Evolutionary conservation across 2,329 filamentous ascomycete species (phyloP).

Genomic region (Colletotrichum godetiae): DNA sequence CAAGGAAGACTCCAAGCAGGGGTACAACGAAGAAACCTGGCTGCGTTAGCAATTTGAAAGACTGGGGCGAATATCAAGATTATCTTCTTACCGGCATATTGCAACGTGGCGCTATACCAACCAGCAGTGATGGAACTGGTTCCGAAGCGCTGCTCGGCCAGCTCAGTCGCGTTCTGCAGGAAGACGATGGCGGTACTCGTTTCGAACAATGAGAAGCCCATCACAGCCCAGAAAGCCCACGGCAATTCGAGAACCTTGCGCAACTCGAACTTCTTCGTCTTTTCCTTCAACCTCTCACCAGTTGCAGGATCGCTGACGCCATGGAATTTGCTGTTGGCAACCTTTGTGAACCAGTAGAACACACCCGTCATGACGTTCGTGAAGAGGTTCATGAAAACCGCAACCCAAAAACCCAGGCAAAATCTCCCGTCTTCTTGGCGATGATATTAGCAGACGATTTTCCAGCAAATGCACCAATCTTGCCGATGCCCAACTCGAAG

Average conservation of each 20-base stretch:
- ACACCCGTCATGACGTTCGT: conserved; percentile 64
- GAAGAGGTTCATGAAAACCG: conserved; percentile 73
- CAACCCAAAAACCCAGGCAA: conserved; percentile 73
- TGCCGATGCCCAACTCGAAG: conserved; percentile 70
- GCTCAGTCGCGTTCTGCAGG: conserved; percentile 67
- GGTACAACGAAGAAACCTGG: conserved; percentile 67
- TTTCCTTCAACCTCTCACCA: conserved; percentile 68
- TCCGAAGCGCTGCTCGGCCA: conserved; percentile 70
- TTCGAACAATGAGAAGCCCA: conserved; percentile 67
- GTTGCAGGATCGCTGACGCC: conserved; percentile 65
- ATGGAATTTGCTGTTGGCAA: conserved; percentile 58
- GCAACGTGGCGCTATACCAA: conserved; percentile 68
- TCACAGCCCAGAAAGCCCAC: conserved; percentile 69
- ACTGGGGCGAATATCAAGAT: too few species aligned
- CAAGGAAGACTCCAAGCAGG: conserved; percentile 65
- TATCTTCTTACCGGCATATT: conserved; percentile 53
- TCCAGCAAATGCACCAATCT: conserved; percentile 70
- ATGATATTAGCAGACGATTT: conserved; percentile 71
- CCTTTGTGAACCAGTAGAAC: conserved; percentile 68
- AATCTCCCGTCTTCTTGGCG: conserved; percentile 65
- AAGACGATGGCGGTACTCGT: conserved; percentile 67
- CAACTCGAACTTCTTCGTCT: conserved; percentile 66
- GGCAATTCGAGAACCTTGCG: conserved; percentile 67
- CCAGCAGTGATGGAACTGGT: conserved; percentile 65
- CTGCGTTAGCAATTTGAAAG: too few species aligned